These are phyloP conservation scores for Saccharata proteae DNA, from an alignment of 2,329 filamentous ascomycete genomes.

Conservation along the genomic window DNA sequence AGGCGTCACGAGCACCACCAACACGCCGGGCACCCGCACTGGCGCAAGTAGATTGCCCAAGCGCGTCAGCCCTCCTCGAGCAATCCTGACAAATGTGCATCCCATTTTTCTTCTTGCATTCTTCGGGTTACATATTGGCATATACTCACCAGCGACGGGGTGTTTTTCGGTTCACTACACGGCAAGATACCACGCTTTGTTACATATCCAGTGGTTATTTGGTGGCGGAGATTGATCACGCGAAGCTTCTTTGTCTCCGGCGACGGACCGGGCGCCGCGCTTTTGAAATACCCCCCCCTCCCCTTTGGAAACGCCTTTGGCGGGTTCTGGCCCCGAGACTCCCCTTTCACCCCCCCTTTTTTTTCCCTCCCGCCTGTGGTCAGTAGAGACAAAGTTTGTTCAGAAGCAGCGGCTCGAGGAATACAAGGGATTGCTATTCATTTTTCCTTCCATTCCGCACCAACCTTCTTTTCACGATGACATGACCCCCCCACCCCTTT, in stretches of 20 bases:
- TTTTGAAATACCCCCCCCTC: not conserved
- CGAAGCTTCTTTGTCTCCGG: not conserved
- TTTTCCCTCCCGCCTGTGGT: too few species aligned
- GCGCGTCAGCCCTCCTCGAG: not conserved
- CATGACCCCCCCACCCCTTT: too few species aligned
- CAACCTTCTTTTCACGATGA: too few species aligned
- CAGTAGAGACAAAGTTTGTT: too few species aligned
- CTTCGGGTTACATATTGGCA: constrained; percentile 1
- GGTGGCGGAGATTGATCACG: not conserved
- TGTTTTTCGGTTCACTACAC: constrained; percentile 1
- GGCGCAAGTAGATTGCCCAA: constrained; percentile 6
- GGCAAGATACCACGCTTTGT: constrained; percentile 4
- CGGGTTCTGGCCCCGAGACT: too few species aligned
- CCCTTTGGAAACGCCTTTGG: too few species aligned
- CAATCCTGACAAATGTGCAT: too few species aligned
- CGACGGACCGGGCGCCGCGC: too few species aligned
- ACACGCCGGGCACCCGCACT: constrained; percentile 14
- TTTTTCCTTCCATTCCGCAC: too few species aligned
- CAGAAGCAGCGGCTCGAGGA: too few species aligned
- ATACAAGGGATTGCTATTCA: too few species aligned
- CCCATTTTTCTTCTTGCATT: not conserved
- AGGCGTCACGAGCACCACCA: constrained; percentile 20
- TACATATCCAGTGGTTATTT: not conserved
- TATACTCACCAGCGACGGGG: not conserved
- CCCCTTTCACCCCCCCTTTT: constrained; percentile 1